phyloP scores from a whole-genome alignment of 2,329 filamentous ascomycete species.

The Epichloe gansuensis region DNA sequence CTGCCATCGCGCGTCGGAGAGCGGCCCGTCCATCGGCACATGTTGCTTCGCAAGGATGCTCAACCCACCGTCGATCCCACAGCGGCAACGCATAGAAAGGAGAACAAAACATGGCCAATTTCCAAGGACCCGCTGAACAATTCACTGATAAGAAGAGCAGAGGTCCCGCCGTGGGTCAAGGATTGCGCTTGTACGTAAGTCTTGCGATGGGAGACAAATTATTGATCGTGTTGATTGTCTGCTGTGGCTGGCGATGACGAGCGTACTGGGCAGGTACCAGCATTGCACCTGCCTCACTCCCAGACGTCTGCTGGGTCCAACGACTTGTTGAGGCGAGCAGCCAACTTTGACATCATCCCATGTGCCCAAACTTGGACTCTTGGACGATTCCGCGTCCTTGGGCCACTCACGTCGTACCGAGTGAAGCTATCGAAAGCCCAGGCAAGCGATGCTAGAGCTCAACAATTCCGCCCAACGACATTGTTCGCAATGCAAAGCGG shows the following conservation, averaged over 20 bases:
- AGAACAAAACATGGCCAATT: background rate
- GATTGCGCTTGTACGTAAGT: background rate
- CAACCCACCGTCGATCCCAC: background rate
- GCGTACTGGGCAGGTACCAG: background rate
- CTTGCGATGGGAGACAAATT: background rate
- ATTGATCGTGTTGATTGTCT: background rate
- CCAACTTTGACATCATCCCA: background rate
- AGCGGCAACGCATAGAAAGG: too few relatives aligned
- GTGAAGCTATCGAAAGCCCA: background rate
- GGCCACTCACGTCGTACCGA: background rate
- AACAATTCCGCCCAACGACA: background rate
- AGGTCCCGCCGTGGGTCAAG: background rate
- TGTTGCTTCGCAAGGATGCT: background rate
- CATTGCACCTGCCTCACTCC: background rate
- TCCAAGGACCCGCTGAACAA: background rate
- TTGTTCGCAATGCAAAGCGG: background rate
- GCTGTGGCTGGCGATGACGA: background rate
- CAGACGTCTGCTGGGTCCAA: background rate
- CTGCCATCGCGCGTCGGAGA: background rate
- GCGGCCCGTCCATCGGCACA: background rate
- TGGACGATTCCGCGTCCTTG: background rate
- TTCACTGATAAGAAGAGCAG: slow-evolving; percentile 1
- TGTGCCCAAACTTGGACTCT: background rate
- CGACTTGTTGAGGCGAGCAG: background rate
- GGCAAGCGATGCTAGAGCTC: background rate